phyloP scores from a whole-genome alignment of 495 filamentous ascomycete species.

The Penicillium waksmanii region DNA sequence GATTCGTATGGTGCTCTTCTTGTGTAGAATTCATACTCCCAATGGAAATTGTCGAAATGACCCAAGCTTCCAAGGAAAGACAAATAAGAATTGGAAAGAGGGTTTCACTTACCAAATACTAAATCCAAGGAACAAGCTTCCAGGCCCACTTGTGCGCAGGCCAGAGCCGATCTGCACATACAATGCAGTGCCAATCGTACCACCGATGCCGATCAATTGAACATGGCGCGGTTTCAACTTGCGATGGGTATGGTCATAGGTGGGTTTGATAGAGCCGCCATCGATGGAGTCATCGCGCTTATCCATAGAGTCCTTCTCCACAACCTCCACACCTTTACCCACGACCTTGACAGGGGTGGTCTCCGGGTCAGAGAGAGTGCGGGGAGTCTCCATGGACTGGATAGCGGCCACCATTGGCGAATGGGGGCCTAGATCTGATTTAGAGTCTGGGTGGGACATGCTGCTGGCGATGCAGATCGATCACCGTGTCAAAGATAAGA shows the following conservation, averaged over 20 bases:
- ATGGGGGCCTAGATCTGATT: slow-evolving; percentile 14
- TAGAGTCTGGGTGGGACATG: slow-evolving; percentile 17
- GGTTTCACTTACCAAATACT: slow-evolving; percentile 37
- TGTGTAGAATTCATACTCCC: neutral
- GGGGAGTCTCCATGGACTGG: slow-evolving; percentile 18
- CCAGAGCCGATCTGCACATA: slow-evolving; percentile 75
- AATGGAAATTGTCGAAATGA: neutral
- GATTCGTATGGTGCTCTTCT: neutral
- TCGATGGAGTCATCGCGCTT: slow-evolving; percentile 29
- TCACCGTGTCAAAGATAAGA: neutral
- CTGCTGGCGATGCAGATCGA: neutral
- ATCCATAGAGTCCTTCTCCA: slow-evolving; percentile 25
- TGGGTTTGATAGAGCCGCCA: slow-evolving; percentile 31
- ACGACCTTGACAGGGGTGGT: slow-evolving; percentile 13
- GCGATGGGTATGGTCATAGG: slow-evolving; percentile 56
- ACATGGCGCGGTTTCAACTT: slow-evolving; percentile 68
- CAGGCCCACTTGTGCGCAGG: slow-evolving; percentile 73
- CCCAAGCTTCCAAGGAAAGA: slow-evolving; percentile 5
- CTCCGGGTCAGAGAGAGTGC: slow-evolving; percentile 11
- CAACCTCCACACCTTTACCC: slow-evolving; percentile 16
- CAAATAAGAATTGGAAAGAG: neutral
- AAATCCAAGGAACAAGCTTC: slow-evolving; percentile 76
- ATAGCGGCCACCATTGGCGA: slow-evolving; percentile 17
- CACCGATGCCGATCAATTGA: slow-evolving; percentile 76
- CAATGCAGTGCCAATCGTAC: slow-evolving; percentile 79